phyloP scores from a whole-genome alignment of 129 eudicot species.

The Helichrysum umbraculigerum region DNA sequence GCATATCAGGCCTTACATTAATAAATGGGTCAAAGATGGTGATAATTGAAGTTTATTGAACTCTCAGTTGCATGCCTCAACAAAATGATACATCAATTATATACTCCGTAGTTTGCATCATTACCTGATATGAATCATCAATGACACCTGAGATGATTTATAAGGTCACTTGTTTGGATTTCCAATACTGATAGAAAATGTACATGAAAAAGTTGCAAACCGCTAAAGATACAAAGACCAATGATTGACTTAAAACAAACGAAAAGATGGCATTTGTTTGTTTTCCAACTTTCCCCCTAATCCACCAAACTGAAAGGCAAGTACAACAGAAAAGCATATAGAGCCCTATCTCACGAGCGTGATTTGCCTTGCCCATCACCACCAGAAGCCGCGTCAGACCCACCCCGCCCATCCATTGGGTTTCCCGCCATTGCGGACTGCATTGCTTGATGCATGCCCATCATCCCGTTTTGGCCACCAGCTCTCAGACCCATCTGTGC shows the following conservation, averaged over 20 bases:
- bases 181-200: neutral
- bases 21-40: neutral
- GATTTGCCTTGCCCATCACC: conserved; percentile 34
- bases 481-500: conserved; percentile 62
- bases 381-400: conserved; percentile 44
- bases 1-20: neutral
- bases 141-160: neutral
- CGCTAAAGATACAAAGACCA: neutral
- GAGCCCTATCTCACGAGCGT: conserved; percentile 25
- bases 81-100: neutral
- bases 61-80: neutral
- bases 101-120: neutral
- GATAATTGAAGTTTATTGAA: no score
- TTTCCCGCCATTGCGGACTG: conserved; percentile 44
- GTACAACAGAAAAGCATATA: conserved; percentile 17
- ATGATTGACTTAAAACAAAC: conserved; percentile 1
- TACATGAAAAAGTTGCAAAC: conserved; percentile 16
- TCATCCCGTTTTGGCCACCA: conserved; percentile 57
- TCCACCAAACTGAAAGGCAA: conserved; percentile 8
- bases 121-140: neutral
- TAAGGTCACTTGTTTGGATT: neutral
- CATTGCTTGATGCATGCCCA: conserved; percentile 59
- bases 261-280: conserved; percentile 16
- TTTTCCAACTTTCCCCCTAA: conserved; percentile 27
- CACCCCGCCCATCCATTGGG: conserved; percentile 51